Conservation (phyloP, 257 asterid genomes). For the Primulina tabacum region DNA sequence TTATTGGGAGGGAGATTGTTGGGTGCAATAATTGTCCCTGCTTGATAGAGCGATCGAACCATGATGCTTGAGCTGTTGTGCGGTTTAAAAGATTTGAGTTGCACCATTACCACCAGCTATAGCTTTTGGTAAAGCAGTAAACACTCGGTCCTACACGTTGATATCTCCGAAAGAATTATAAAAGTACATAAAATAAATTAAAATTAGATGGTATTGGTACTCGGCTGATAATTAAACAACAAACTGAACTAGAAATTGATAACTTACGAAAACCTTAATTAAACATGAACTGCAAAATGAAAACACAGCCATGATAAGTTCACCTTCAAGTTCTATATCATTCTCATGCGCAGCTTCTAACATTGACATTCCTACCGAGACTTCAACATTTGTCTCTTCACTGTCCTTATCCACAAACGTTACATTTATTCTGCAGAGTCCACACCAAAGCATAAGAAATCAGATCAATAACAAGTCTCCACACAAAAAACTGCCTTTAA, state of each 20-base stretch:
- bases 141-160: too few species aligned
- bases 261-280: neutral
- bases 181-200: neutral
- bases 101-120: too few species aligned
- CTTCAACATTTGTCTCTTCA: constrained; percentile 66
- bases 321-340: constrained; percentile 93
- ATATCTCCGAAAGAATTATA: neutral
- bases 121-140: too few species aligned
- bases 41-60: too few species aligned
- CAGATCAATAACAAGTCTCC: neutral
- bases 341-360: constrained; percentile 93
- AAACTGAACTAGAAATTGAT: constrained; percentile 2
- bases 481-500: constrained; percentile 15
- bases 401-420: constrained; percentile 85
- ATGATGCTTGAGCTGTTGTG: too few species aligned
- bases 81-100: too few species aligned
- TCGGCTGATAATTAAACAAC: neutral
- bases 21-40: too few species aligned
- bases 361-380: constrained; percentile 87
- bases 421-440: constrained; percentile 61
- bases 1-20: too few species aligned
- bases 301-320: constrained; percentile 9
- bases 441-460: constrained; percentile 12
- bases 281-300: neutral
- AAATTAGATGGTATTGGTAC: neutral